phyloP scores from a whole-genome alignment of 2,329 filamentous ascomycete species.

The Claviceps arundinis region DNA sequence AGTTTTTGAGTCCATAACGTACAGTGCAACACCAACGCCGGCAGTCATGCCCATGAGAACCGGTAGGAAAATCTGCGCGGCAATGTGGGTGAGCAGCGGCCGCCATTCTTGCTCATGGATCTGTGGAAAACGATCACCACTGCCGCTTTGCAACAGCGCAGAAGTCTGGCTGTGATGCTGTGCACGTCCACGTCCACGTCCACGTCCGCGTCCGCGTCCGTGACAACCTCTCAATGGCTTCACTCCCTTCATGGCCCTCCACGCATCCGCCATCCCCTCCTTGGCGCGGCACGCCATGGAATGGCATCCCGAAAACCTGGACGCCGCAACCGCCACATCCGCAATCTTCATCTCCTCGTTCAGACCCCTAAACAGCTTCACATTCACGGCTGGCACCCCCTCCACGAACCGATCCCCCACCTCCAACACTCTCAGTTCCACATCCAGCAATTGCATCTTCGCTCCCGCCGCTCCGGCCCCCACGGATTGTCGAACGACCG shows the following conservation, averaged over 20 bases:
- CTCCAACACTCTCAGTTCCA: slow-evolving; percentile 47
- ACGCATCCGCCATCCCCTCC: slow-evolving; percentile 16
- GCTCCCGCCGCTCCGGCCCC: slow-evolving; percentile 39
- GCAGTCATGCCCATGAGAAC: slow-evolving; percentile 55
- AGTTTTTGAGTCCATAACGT: slow-evolving; percentile 15
- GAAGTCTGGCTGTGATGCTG: not conserved
- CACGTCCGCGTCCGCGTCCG: not conserved
- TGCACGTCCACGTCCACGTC: slow-evolving; percentile 2
- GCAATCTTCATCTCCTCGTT: slow-evolving; percentile 42
- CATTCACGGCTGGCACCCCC: slow-evolving; percentile 39
- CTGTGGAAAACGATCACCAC: not conserved
- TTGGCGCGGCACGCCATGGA: slow-evolving; percentile 41
- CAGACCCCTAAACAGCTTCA: slow-evolving; percentile 49
- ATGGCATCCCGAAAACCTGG: slow-evolving; percentile 19
- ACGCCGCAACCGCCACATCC: slow-evolving; percentile 26
- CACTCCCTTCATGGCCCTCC: slow-evolving; percentile 15
- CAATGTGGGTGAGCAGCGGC: slow-evolving; percentile 39
- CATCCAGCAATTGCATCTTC: slow-evolving; percentile 35
- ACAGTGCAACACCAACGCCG: slow-evolving; percentile 54
- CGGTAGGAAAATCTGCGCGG: slow-evolving; percentile 52
- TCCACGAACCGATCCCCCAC: slow-evolving; percentile 43
- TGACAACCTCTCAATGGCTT: slow-evolving; percentile 13
- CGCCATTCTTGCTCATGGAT: slow-evolving; percentile 21
- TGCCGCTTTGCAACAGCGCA: not conserved
- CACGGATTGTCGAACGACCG: slow-evolving; percentile 28